These are phyloP conservation scores for Aspergillus heteromorphus DNA, from an alignment of 495 filamentous ascomycete genomes.

Conservation along the genomic window DNA sequence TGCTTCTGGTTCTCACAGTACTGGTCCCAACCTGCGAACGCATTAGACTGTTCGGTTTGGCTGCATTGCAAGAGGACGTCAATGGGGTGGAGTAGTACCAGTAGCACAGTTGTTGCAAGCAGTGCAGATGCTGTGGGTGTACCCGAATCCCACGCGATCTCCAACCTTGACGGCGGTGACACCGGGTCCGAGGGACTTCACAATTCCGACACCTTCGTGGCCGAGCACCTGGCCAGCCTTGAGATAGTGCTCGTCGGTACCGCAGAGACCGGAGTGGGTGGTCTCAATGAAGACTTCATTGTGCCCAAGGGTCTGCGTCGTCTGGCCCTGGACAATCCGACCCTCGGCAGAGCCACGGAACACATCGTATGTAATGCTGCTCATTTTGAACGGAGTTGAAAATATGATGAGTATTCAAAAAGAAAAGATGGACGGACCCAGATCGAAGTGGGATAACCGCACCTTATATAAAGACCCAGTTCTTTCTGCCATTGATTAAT, in stretches of 20 bases:
- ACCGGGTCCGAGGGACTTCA: slow-evolving; percentile 8
- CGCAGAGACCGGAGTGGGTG: slow-evolving; percentile 16
- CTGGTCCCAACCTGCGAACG: slow-evolving; percentile 35
- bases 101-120: slow-evolving; percentile 44
- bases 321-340: slow-evolving; percentile 1
- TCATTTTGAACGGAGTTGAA: neutral
- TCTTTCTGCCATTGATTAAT: neutral
- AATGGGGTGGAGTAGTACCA: slow-evolving; percentile 18
- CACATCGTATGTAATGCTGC: slow-evolving; percentile 10
- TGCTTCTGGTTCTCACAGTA: slow-evolving; percentile 46
- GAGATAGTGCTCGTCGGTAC: slow-evolving; percentile 16
- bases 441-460: neutral
- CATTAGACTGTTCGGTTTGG: neutral
- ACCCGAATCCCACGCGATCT: slow-evolving; percentile 18
- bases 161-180: slow-evolving; percentile 9
- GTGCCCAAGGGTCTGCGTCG: slow-evolving; percentile 8
- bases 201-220: slow-evolving; percentile 17
- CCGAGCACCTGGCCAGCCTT: slow-evolving; percentile 12
- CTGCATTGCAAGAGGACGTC: neutral
- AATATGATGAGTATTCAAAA: neutral
- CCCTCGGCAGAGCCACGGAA: slow-evolving; percentile 13
- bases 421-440: neutral
- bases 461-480: neutral
- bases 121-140: slow-evolving; percentile 21
- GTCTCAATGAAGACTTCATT: slow-evolving; percentile 13